phyloP scores from a whole-genome alignment of 2,329 filamentous ascomycete species.

The Aspergillus viridinutans region DNA sequence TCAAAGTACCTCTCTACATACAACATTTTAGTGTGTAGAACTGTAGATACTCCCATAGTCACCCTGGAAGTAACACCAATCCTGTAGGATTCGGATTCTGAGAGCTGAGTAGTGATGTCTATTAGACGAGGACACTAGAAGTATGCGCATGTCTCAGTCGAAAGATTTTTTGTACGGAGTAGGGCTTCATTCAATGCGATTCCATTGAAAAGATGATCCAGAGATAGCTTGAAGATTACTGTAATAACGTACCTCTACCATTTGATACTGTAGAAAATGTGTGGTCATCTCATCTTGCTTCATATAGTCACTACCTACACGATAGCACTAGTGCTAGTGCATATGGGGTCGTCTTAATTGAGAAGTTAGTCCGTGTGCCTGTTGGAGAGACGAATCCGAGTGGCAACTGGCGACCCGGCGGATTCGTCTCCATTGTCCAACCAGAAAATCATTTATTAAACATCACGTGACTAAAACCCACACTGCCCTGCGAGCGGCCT shows the following conservation, averaged over 20 bases:
- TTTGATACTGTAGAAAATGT: no score
- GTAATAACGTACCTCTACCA: no score
- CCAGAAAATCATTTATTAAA: neutral
- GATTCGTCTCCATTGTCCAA: neutral
- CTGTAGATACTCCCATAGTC: neutral
- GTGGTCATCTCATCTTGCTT: neutral
- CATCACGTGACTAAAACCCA: neutral
- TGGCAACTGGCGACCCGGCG: neutral
- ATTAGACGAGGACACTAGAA: neutral
- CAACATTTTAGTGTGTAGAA: neutral
- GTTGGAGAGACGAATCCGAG: neutral
- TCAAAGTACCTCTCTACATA: neutral
- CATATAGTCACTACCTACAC: neutral
- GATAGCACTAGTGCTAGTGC: neutral
- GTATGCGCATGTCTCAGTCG: neutral
- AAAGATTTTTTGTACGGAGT: neutral
- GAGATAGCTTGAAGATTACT: neutral
- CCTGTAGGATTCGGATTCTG: neutral
- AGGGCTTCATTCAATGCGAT: neutral
- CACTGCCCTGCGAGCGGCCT: neutral
- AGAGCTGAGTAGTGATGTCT: neutral
- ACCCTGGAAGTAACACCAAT: neutral
- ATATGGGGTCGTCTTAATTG: neutral
- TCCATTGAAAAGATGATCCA: neutral
- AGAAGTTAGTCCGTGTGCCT: neutral